Evolutionary conservation across 306 rosid species (phyloP).

Genomic region (Sphenostylis stenocarpa): DNA sequence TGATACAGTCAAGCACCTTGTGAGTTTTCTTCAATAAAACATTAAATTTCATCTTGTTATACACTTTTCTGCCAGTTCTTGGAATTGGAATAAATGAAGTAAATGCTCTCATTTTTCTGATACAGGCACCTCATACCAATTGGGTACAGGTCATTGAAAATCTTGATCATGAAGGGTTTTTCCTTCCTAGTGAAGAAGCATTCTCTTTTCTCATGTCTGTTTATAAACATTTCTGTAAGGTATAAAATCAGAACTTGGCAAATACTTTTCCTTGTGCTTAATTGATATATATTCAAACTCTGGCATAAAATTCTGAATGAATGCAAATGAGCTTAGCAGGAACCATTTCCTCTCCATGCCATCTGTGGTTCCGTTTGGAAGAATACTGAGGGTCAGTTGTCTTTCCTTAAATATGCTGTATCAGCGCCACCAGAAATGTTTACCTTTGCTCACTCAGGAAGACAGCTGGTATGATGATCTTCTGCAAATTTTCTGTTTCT

Average conservation of each 20-base stretch:
- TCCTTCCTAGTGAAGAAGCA: slow-evolving; percentile 87
- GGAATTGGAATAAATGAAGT: slow-evolving; percentile 11
- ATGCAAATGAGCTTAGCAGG: slow-evolving; percentile 57
- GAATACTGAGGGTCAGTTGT: slow-evolving; percentile 93
- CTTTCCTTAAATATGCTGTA: slow-evolving; percentile 87
- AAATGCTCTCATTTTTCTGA: slow-evolving; percentile 25
- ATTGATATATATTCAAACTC: slow-evolving; percentile 8
- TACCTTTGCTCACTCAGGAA: slow-evolving; percentile 74
- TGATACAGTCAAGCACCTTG: slow-evolving; percentile 79
- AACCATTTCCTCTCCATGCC: slow-evolving; percentile 92
- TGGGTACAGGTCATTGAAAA: slow-evolving; percentile 83
- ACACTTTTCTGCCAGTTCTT: slow-evolving; percentile 2
- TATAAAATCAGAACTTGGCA: slow-evolving; percentile 36
- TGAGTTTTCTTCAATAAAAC: slow-evolving; percentile 38
- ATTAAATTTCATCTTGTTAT: not conserved
- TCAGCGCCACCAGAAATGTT: slow-evolving; percentile 82
- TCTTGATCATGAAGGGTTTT: slow-evolving; percentile 95
- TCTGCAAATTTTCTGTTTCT: slow-evolving; percentile 22
- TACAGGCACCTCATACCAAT: slow-evolving; percentile 83
- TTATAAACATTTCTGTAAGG: slow-evolving; percentile 76
- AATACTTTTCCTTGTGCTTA: slow-evolving; percentile 16
- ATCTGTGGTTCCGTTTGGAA: slow-evolving; percentile 95
- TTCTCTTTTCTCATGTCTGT: slow-evolving; percentile 86
- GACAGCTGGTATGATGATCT: slow-evolving; percentile 71
- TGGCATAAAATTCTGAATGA: slow-evolving; percentile 1